These are phyloP conservation scores for Agrocybe pediades DNA, from an alignment of 768 basidiomycete species.

Conservation along the genomic window DNA sequence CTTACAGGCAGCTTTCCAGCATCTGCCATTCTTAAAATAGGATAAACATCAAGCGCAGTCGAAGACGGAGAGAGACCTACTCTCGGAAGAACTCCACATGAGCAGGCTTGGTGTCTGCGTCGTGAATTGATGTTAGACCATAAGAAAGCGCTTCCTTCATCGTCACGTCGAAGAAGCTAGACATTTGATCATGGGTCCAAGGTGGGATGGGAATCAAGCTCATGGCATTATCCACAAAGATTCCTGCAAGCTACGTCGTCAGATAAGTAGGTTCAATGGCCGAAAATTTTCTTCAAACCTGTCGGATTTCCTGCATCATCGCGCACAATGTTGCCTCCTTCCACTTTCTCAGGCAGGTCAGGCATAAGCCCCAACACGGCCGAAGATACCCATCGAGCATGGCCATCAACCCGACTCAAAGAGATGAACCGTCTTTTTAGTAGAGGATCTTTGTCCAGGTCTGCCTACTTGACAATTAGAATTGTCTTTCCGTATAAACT, in stretches of 20 bases:
- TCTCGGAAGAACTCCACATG: constrained; percentile 65
- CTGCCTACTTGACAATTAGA: constrained; percentile 44
- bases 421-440: constrained; percentile 73
- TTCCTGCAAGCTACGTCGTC: constrained; percentile 38
- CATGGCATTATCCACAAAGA: constrained; percentile 92
- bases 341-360: constrained; percentile 59
- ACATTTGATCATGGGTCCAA: constrained; percentile 59
- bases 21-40: constrained; percentile 60
- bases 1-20: constrained; percentile 68
- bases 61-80: constrained; percentile 38
- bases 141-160: constrained; percentile 69
- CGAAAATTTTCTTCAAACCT: constrained; percentile 38
- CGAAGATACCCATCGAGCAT: constrained; percentile 86
- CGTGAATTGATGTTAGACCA: constrained; percentile 88
- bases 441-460: constrained; percentile 69
- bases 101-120: constrained; percentile 59
- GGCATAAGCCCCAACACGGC: constrained; percentile 67
- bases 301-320: constrained; percentile 66
- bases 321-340: constrained; percentile 77
- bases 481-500: not conserved
- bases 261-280: not conserved
- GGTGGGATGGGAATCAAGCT: constrained; percentile 65
- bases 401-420: constrained; percentile 77
- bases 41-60: not conserved
- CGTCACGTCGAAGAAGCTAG: constrained; percentile 63